Evolutionary conservation across 495 filamentous ascomycete genomes (phyloP).

Genomic region (Neurospora hispaniola): DNA sequence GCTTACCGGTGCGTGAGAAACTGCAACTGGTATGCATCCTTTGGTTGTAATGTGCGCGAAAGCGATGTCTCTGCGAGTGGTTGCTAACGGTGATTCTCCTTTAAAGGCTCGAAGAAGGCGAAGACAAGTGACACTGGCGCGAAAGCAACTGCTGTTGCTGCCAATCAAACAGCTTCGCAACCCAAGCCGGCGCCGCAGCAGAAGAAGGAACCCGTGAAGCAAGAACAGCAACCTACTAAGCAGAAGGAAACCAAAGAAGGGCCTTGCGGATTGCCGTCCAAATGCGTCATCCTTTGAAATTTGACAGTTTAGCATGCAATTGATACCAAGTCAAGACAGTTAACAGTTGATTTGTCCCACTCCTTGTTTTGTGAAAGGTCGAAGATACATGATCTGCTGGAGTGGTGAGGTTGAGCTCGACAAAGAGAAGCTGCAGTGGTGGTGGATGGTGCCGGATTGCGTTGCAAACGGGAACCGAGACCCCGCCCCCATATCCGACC

Average conservation of each 20-base stretch:
- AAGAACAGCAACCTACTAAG: neutral
- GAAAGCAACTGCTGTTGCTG: neutral
- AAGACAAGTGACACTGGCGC: neutral
- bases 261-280: conserved; percentile 13
- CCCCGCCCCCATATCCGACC: neutral
- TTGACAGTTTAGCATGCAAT: neutral
- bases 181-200: neutral
- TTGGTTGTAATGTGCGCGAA: conserved; percentile 30
- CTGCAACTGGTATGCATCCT: conserved; percentile 45
- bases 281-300: conserved; percentile 11
- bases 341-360: neutral
- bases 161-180: neutral
- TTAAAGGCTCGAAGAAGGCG: neutral
- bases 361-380: neutral
- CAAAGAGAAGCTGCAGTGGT: neutral
- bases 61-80: neutral
- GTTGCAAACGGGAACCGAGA: neutral
- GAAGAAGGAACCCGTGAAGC: neutral
- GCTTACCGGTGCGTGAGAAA: conserved; percentile 53
- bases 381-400: neutral
- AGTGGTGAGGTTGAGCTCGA: neutral
- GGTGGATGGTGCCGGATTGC: neutral
- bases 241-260: conserved; percentile 9
- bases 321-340: neutral
- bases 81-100: conserved; percentile 14